phyloP scores from a whole-genome alignment of 495 filamentous ascomycete genomes.

The Penicillium lividum region DNA sequence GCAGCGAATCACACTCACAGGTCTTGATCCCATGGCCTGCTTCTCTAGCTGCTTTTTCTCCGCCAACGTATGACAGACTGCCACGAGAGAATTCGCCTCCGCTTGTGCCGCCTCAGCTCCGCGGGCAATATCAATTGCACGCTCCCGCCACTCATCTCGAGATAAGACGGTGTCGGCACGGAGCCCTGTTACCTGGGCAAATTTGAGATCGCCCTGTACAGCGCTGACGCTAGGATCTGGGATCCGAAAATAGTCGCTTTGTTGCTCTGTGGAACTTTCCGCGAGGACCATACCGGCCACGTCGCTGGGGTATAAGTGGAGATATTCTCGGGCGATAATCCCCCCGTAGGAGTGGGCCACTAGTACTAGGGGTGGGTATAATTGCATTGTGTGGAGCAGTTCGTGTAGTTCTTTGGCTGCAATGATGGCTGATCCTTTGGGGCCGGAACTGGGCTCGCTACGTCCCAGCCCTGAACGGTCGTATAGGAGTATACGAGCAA shows the following conservation, averaged over 20 bases:
- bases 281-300: constrained; percentile 44
- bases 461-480: constrained; percentile 44
- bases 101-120: constrained; percentile 21
- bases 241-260: constrained; percentile 31
- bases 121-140: constrained; percentile 37
- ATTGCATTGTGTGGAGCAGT: constrained; percentile 24
- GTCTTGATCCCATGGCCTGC: constrained; percentile 31
- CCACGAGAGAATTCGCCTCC: constrained; percentile 19
- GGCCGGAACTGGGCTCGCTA: constrained; percentile 28
- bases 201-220: constrained; percentile 32
- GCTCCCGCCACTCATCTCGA: constrained; percentile 36
- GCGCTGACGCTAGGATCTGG: constrained; percentile 36
- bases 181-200: constrained; percentile 36
- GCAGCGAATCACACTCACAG: constrained; percentile 43
- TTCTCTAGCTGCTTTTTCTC: constrained; percentile 36
- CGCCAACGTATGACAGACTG: constrained; percentile 29
- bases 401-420: constrained; percentile 36
- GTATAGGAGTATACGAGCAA: constrained; percentile 39
- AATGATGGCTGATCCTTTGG: constrained; percentile 15
- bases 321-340: constrained; percentile 49
- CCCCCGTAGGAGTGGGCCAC: constrained; percentile 56
- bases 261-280: constrained; percentile 41
- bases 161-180: constrained; percentile 26
- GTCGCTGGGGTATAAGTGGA: constrained; percentile 33
- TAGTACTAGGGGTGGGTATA: constrained; percentile 41